A percentile compares a stretch with the other conserved stretches of the same genome.
These are phyloP conservation scores for Gossypium arboreum DNA, from an alignment of 345 rosid genomes.

Conservation along the genomic window DNA sequence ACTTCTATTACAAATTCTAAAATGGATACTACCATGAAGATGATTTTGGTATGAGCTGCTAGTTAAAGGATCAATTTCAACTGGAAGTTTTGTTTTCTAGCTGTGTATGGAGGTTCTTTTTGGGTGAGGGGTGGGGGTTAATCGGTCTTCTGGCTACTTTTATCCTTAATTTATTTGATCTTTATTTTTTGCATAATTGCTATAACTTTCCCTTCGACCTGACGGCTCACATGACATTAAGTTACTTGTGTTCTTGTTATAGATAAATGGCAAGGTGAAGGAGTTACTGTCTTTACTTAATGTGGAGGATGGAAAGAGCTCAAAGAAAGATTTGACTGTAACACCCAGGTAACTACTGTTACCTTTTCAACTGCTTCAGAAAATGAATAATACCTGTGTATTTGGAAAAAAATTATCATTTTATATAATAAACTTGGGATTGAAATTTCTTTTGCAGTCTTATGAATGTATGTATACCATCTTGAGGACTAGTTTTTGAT, in stretches of 20 bases:
- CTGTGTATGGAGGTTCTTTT: background rate
- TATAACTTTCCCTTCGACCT: background rate
- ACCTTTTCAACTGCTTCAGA: slow-evolving; percentile 5
- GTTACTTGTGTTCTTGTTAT: slow-evolving; percentile 21
- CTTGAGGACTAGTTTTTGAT: slow-evolving; percentile 1
- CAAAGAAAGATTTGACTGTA: slow-evolving; percentile 45
- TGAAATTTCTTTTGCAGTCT: background rate
- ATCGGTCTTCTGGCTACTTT: background rate
- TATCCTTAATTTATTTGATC: background rate
- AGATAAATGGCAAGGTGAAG: slow-evolving; percentile 70
- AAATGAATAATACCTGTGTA: background rate
- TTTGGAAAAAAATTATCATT: background rate
- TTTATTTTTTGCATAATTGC: slow-evolving; percentile 12
- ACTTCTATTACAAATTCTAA: too few relatives aligned
- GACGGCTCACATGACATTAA: background rate
- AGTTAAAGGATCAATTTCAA: background rate
- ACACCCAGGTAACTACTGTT: slow-evolving; percentile 50
- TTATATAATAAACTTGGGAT: background rate
- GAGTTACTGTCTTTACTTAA: slow-evolving; percentile 54
- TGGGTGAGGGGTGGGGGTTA: background rate
- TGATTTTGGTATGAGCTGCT: background rate
- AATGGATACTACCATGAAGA: too few relatives aligned
- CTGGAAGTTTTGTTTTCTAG: background rate
- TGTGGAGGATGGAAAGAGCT: slow-evolving; percentile 44
- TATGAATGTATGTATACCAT: background rate